These are phyloP conservation scores for Byssoonygena ceratinophila DNA, from an alignment of 2,329 filamentous ascomycete species.

Conservation along the genomic window DNA sequence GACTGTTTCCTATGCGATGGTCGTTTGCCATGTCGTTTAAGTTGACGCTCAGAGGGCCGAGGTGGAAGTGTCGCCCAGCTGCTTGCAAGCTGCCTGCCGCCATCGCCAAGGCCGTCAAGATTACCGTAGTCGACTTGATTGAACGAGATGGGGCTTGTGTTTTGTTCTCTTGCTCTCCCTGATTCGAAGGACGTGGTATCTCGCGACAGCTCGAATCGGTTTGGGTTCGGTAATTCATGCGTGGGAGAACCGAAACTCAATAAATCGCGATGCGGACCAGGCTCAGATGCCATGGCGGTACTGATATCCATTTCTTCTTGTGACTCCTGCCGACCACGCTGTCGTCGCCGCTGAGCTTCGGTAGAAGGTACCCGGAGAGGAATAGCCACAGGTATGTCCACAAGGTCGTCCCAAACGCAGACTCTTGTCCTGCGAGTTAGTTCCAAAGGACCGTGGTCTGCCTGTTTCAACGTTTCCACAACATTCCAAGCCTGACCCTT, in stretches of 20 bases:
- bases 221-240: conserved; percentile 60
- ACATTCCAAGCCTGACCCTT: conserved; percentile 99
- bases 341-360: conserved; percentile 64
- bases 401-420: conserved; percentile 95
- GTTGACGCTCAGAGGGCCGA: conserved; percentile 24
- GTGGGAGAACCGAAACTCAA: conserved; percentile 50
- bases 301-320: conserved; percentile 86
- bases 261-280: conserved; percentile 51
- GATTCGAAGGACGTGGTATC: conserved; percentile 31
- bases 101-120: conserved; percentile 22
- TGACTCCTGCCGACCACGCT: conserved; percentile 41
- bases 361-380: conserved; percentile 74
- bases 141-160: conserved; percentile 29
- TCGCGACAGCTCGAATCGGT: conserved; percentile 58
- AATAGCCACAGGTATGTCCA: conserved; percentile 89
- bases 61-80: conserved; percentile 30
- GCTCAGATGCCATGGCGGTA: conserved; percentile 49
- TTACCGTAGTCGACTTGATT: conserved; percentile 24
- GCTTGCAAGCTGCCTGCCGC: conserved; percentile 29
- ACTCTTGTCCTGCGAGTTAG: conserved; percentile 82
- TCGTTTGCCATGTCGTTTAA: conserved; percentile 18
- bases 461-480: conserved; percentile 87
- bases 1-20: conserved; percentile 22
- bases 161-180: conserved; percentile 22
- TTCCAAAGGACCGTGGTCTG: conserved; percentile 86